These are phyloP conservation scores for Aspergillus homomorphus DNA, from an alignment of 495 filamentous ascomycete species.

Conservation along the genomic window DNA sequence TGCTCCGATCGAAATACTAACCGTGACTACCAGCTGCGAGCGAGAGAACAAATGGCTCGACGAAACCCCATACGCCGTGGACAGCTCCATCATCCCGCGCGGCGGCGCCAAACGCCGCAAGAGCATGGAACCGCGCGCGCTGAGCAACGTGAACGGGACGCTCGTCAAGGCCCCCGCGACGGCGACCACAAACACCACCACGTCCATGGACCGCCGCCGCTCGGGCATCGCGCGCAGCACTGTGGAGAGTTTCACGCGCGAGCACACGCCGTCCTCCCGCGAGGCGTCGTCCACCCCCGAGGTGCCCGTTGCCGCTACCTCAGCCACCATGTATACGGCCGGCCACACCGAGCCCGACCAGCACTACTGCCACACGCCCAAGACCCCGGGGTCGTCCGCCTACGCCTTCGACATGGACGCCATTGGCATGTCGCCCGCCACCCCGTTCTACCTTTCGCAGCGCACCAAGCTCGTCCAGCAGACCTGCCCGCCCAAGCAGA, in stretches of 20 bases:
- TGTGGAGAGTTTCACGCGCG: slow-evolving; percentile 33
- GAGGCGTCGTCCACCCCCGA: slow-evolving; percentile 28
- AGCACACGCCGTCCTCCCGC: slow-evolving; percentile 28
- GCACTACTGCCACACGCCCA: slow-evolving; percentile 29
- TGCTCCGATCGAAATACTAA: not conserved
- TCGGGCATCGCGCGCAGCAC: slow-evolving; percentile 40
- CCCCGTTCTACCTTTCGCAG: slow-evolving; percentile 55
- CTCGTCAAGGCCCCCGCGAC: slow-evolving; percentile 33
- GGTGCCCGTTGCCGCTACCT: slow-evolving; percentile 19
- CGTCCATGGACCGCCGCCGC: slow-evolving; percentile 27
- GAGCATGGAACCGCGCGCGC: slow-evolving; percentile 83
- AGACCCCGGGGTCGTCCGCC: slow-evolving; percentile 29
- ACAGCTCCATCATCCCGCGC: slow-evolving; percentile 68
- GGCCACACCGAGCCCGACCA: slow-evolving; percentile 18
- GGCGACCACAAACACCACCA: slow-evolving; percentile 28
- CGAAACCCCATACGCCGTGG: slow-evolving; percentile 66
- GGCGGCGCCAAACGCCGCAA: slow-evolving; percentile 77
- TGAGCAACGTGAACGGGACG: slow-evolving; percentile 70
- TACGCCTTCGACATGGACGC: slow-evolving; percentile 40
- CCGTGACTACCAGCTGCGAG: slow-evolving; percentile 62
- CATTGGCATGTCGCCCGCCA: slow-evolving; percentile 50
- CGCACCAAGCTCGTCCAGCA: slow-evolving; percentile 57
- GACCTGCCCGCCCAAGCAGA: slow-evolving; percentile 71
- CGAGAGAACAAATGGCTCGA: slow-evolving; percentile 73
- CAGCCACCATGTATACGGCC: slow-evolving; percentile 9